Conservation (phyloP, 495 filamentous ascomycete genomes). For the Chaetomium cochliodes region DNA sequence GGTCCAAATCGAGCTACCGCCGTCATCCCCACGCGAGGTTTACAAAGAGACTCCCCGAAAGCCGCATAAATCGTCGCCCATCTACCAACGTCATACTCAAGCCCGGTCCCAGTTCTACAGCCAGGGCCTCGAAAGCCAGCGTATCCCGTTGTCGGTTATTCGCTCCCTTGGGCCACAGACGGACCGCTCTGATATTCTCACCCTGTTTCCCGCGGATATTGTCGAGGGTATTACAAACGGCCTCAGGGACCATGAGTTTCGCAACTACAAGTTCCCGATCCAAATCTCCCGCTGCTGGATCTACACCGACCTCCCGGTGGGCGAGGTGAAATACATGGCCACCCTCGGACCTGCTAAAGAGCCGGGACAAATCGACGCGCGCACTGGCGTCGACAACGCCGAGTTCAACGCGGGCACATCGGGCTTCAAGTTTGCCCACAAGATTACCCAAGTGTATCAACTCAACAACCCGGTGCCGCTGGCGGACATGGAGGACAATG, state of each 20-base stretch:
- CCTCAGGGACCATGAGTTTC: conserved; percentile 46
- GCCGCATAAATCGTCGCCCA: conserved; percentile 17
- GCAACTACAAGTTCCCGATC: conserved; percentile 44
- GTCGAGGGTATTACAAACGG: conserved; percentile 43
- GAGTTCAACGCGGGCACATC: conserved; percentile 47
- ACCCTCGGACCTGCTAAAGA: conserved; percentile 39
- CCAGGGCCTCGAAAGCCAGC: conserved; percentile 51
- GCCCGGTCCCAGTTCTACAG: conserved; percentile 37
- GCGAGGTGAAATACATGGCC: conserved; percentile 53
- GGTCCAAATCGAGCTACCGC: conserved; percentile 27
- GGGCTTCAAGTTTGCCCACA: conserved; percentile 42
- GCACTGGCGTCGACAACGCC: conserved; percentile 44
- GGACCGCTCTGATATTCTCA: conserved; percentile 47
- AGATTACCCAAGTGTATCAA: conserved; percentile 52
- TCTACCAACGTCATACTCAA: conserved; percentile 23
- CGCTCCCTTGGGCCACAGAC: conserved; percentile 47
- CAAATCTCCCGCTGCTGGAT: conserved; percentile 50
- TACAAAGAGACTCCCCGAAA: conserved; percentile 32
- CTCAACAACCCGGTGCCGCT: conserved; percentile 51
- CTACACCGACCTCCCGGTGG: conserved; percentile 40
- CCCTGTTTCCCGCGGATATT: conserved; percentile 42
- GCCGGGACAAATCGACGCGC: conserved; percentile 43
- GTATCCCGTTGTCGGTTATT: conserved; percentile 46
- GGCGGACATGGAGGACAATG: conserved; percentile 43
- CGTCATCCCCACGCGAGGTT: conserved; percentile 24